Conservation (phyloP, 352 stramenopile species). For the Phytopythium sindhum region DNA sequence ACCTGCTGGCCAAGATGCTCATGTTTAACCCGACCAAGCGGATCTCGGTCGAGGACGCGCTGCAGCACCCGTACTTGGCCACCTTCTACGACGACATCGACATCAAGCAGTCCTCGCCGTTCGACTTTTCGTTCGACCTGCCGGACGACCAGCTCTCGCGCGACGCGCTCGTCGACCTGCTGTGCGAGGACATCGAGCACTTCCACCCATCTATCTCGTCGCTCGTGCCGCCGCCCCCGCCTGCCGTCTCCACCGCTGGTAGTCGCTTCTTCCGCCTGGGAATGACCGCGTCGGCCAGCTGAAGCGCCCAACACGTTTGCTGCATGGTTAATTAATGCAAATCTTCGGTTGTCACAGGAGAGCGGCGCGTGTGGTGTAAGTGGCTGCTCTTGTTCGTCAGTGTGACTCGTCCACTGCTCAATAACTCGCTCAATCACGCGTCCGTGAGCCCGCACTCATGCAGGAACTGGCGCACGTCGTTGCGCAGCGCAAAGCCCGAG, state of each 20-base stretch:
- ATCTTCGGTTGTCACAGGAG: background rate
- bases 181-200: constrained; percentile 59
- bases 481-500: constrained; percentile 37
- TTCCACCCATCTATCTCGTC: constrained; percentile 41
- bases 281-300: constrained; percentile 52
- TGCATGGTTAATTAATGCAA: constrained; percentile 21
- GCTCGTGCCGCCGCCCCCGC: constrained; percentile 16
- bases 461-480: constrained; percentile 35
- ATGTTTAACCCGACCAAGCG: constrained; percentile 72
- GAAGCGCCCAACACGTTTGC: background rate
- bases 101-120: constrained; percentile 28
- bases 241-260: constrained; percentile 13
- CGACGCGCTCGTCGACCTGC: constrained; percentile 49
- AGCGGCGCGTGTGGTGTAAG: background rate
- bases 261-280: constrained; percentile 47
- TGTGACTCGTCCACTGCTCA: background rate
- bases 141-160: constrained; percentile 61
- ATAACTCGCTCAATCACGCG: background rate
- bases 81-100: constrained; percentile 88
- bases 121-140: constrained; percentile 71
- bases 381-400: background rate
- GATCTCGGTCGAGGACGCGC: constrained; percentile 53
- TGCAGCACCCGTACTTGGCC: constrained; percentile 65
- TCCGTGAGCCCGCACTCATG: constrained; percentile 32
- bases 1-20: constrained; percentile 64